phyloP scores from a whole-genome alignment of 2,329 filamentous ascomycete species.

The Pseudogymnoascus sp. region DNA sequence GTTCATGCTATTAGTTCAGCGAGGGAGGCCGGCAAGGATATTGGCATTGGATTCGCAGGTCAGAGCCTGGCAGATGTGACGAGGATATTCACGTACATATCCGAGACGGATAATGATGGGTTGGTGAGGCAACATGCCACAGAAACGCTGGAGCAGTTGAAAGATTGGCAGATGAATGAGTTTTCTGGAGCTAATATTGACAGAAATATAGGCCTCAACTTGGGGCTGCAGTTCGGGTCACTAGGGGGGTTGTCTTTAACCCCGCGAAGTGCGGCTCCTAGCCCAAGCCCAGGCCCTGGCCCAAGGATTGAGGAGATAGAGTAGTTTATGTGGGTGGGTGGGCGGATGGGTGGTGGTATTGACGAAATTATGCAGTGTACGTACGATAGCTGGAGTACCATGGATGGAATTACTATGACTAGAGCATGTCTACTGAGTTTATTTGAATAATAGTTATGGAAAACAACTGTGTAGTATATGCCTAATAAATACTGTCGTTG shows the following conservation, averaged over 20 bases:
- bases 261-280: slow-evolving; percentile 20
- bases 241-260: slow-evolving; percentile 39
- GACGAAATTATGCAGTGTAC: background rate
- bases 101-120: slow-evolving; percentile 57
- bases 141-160: slow-evolving; percentile 59
- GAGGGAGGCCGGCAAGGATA: slow-evolving; percentile 36
- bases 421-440: background rate
- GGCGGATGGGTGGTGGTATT: background rate
- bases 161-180: slow-evolving; percentile 50
- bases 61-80: slow-evolving; percentile 53
- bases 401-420: background rate
- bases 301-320: slow-evolving; percentile 54
- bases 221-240: slow-evolving; percentile 26
- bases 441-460: background rate
- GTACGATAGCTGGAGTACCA: background rate
- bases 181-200: slow-evolving; percentile 35
- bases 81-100: slow-evolving; percentile 55
- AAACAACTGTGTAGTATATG: background rate
- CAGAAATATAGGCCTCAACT: slow-evolving; percentile 12
- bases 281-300: slow-evolving; percentile 32
- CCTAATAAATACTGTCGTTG: background rate
- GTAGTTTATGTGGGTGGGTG: slow-evolving; percentile 27
- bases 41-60: slow-evolving; percentile 47
- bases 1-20: slow-evolving; percentile 51
- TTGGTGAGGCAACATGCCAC: slow-evolving; percentile 59